These are phyloP conservation scores for Oryza brachyantha DNA, from an alignment of 176 grass and related monocot genomes.

Conservation along the genomic window DNA sequence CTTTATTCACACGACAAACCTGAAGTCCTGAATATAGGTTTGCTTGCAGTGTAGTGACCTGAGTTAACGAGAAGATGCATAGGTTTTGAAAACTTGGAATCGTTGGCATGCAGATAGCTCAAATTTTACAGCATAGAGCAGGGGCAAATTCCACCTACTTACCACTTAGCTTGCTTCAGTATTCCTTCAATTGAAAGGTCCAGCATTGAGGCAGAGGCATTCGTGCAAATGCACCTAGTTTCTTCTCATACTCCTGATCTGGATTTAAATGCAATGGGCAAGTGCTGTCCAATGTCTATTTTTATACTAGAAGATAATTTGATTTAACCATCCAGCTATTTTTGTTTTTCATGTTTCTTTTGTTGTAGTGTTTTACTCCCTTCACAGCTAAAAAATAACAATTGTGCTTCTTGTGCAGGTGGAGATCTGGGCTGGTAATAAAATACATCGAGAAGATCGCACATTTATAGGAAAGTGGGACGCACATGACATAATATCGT, in stretches of 20 bases:
- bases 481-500: slow-evolving; percentile 55
- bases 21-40: no score
- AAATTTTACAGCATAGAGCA: no score
- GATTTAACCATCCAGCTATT: slow-evolving; percentile 11
- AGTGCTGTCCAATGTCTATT: slow-evolving; percentile 7
- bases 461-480: slow-evolving; percentile 95
- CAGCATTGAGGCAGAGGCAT: neutral
- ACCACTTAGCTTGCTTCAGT: no score
- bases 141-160: no score
- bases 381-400: neutral
- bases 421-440: slow-evolving; percentile 97
- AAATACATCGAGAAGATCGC: slow-evolving; percentile 70
- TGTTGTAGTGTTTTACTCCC: slow-evolving; percentile 13
- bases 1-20: no score
- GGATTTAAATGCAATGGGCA: slow-evolving; percentile 9
- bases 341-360: slow-evolving; percentile 13
- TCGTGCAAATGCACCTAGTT: slow-evolving; percentile 23
- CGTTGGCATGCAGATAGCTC: no score
- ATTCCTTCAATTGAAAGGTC: no score
- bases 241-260: slow-evolving; percentile 11
- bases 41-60: no score
- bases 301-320: slow-evolving; percentile 21
- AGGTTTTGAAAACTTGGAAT: no score
- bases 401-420: slow-evolving; percentile 55
- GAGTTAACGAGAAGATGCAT: no score